Conservation (phyloP, 2,329 filamentous ascomycete species). For the Colletotrichum orbiculare region DNA sequence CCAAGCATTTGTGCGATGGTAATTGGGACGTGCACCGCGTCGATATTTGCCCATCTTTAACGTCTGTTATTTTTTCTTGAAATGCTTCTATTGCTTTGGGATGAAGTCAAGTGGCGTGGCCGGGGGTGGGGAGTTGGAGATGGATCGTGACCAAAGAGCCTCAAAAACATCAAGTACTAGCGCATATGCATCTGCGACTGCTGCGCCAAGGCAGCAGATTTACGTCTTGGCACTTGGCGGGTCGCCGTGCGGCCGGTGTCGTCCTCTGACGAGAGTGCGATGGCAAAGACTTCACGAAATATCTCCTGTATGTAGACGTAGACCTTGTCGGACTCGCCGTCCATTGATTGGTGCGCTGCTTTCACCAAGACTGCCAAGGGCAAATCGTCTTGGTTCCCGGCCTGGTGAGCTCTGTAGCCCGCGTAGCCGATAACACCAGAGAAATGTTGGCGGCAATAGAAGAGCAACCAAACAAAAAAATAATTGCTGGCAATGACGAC, state of each 20-base stretch:
- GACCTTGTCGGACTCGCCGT: conserved; percentile 5
- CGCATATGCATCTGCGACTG: conserved; percentile 2
- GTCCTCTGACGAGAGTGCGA: conserved; percentile 24
- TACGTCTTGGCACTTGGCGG: conserved; percentile 33
- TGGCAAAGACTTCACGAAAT: conserved; percentile 31
- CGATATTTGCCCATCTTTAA: conserved; percentile 6
- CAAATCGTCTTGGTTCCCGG: conserved; percentile 12
- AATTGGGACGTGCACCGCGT: conserved; percentile 28
- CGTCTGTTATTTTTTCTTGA: conserved; percentile 5
- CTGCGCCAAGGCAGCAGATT: conserved; percentile 23
- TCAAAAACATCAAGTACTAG: conserved; percentile 5
- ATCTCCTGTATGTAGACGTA: conserved; percentile 26
- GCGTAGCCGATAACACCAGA: not conserved
- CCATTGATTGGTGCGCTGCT: conserved; percentile 6
- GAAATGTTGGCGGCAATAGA: conserved; percentile 1
- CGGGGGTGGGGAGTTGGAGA: conserved; percentile 2
- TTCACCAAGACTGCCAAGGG: conserved; percentile 26
- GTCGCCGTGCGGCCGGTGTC: conserved; percentile 32
- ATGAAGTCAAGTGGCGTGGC: conserved; percentile 2
- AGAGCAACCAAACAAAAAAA: conserved; percentile 6
- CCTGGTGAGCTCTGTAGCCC: not conserved
- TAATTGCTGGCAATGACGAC: not conserved
- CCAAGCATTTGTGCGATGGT: conserved; percentile 31
- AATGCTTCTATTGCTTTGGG: conserved; percentile 9
- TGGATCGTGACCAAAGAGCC: conserved; percentile 2